Evolutionary conservation across 805 yeast genomes (phyloP).

Genomic region (Candida methanosorbosa): DNA sequence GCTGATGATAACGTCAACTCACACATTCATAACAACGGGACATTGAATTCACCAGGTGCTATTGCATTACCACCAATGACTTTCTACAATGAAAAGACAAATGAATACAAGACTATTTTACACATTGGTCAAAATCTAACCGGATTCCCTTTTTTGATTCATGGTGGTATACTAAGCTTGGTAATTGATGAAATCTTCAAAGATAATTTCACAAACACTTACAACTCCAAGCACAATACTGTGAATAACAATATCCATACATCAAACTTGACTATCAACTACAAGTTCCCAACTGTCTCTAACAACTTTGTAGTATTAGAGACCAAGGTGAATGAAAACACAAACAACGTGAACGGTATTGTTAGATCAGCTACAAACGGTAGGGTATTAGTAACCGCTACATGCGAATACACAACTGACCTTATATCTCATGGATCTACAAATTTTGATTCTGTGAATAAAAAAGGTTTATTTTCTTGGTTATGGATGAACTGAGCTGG

Average conservation of each 20-base stretch:
- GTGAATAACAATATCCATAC: conserved; percentile 29
- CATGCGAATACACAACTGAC: conserved; percentile 24
- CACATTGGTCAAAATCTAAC: conserved; percentile 73
- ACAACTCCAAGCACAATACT: conserved; percentile 2
- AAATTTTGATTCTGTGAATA: no score
- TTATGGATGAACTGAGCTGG: neutral
- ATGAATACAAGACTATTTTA: conserved; percentile 56
- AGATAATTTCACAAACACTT: conserved; percentile 20
- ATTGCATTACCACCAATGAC: conserved; percentile 66
- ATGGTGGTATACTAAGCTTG: conserved; percentile 84
- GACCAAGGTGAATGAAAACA: conserved; percentile 31
- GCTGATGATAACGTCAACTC: conserved; percentile 15
- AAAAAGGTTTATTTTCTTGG: no score
- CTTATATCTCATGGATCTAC: neutral
- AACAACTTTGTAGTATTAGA: conserved; percentile 66
- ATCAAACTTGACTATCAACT: conserved; percentile 38
- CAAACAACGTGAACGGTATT: conserved; percentile 37
- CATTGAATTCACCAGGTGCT: conserved; percentile 69
- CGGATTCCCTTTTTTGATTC: conserved; percentile 83
- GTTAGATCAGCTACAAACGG: conserved; percentile 47
- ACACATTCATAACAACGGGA: conserved; percentile 29
- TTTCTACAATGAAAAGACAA: conserved; percentile 46
- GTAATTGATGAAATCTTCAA: conserved; percentile 70
- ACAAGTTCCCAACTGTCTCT: conserved; percentile 68
- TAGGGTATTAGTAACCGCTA: conserved; percentile 47